Base-by-base conservation (phyloP, 768 basidiomycete species). In the Suillus paluster region DNA sequence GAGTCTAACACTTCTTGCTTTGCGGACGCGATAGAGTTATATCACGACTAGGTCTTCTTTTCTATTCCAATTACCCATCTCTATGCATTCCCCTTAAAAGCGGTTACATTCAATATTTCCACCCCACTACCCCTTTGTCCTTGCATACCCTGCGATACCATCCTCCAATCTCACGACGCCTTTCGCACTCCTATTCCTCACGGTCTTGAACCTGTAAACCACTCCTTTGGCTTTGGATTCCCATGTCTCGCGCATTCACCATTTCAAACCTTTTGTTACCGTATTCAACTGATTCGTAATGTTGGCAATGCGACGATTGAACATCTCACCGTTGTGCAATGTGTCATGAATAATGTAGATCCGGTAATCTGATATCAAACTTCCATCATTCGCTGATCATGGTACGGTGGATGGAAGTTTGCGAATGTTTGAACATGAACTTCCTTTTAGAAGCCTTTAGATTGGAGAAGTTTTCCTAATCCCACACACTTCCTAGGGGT, bases 21-120 rank as follows among this genome's bases (percentile, higher is more conserved):
- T 4, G 19, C 33, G 49, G 49, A 50, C 49, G 11, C 19, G 3
- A 25, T 3, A 30, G 42, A n/a, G 9, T 25, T 64, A 64, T 61
- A 30, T 58, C 9, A 21, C 33, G 19, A 17, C 4, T 54, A 27
- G 60, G 63, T 30, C 44, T 30, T 45, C 39, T 21, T 34, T 11
- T n/a, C n/a, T 56, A 30, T 61, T 58, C 36, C 55, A 42, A 54
- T 36, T 58, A 45, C 46, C 49, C 36, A 4, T 39, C 21, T 19
- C 15, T 17, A n/a, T 39, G 30, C 30, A 17, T 57, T 61, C 39
- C 49, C 36, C 23, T 59, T 30, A n/a, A 45, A 57, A 66, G 38
- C 12, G 6, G 36, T 45, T 60, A 49, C 30, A 38, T 55, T 15
- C 17, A 17, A 19, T 30, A 33, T 33, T n/a, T 11, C 11, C 6